phyloP scores from a whole-genome alignment of 2,329 filamentous ascomycete genomes.

The Ascosphaera apis region DNA sequence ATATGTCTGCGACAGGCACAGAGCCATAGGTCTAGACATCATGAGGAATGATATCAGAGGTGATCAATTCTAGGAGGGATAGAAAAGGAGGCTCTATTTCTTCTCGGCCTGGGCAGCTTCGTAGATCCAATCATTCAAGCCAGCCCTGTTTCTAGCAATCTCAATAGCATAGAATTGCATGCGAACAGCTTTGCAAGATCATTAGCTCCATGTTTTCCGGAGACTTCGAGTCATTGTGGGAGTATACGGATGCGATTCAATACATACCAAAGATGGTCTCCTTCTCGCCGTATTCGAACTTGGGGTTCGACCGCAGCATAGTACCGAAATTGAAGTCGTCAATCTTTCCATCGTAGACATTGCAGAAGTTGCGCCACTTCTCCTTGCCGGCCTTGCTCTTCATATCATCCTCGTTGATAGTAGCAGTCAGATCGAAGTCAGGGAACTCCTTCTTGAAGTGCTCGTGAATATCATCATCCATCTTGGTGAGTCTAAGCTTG shows the following conservation, averaged over 20 bases:
- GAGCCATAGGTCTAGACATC: too few relatives aligned
- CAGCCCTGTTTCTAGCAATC: conserved; percentile 55
- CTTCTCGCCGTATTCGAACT: conserved; percentile 65
- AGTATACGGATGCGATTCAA: background rate
- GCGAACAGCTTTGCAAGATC: conserved; percentile 28
- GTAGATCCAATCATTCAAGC: conserved; percentile 93
- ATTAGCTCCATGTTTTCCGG: background rate
- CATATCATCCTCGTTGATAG: conserved; percentile 81
- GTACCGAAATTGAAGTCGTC: conserved; percentile 97
- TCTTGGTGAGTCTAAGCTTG: conserved; percentile 69
- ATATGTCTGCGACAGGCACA: too few relatives aligned
- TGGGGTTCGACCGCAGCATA: conserved; percentile 58
- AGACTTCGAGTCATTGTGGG: background rate
- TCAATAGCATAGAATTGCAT: conserved; percentile 74
- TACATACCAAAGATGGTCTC: conserved; percentile 75
- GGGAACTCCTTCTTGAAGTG: conserved; percentile 77
- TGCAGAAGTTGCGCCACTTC: conserved; percentile 85
- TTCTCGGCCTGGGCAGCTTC: conserved; percentile 42
- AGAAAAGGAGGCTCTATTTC: conserved; percentile 1
- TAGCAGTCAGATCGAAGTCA: conserved; percentile 63
- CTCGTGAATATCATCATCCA: conserved; percentile 84
- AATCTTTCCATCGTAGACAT: conserved; percentile 79
- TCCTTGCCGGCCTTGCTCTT: conserved; percentile 95
- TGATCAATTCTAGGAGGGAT: background rate
- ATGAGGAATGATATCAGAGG: too few relatives aligned